These are phyloP conservation scores for Lomentospora prolificans DNA, from an alignment of 2,329 filamentous ascomycete genomes.

Conservation along the genomic window DNA sequence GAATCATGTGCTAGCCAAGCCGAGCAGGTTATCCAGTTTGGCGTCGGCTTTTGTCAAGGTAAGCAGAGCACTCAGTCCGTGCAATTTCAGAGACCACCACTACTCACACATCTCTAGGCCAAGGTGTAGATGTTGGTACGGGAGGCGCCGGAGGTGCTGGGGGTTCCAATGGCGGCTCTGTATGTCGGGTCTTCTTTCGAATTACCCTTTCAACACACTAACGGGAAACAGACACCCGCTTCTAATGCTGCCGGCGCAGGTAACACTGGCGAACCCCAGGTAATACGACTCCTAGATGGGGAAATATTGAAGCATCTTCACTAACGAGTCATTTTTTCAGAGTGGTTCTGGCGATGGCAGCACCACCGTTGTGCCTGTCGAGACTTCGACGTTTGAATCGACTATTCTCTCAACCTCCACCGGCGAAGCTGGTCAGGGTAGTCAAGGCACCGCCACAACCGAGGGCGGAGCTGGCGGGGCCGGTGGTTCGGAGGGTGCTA, in stretches of 20 bases:
- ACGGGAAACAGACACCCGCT: no score
- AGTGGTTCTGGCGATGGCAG: background rate
- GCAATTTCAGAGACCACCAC: background rate
- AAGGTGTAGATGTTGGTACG: constrained; percentile 22
- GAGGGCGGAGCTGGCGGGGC: background rate
- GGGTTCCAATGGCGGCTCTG: constrained; percentile 10
- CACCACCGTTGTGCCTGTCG: background rate
- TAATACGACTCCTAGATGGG: background rate
- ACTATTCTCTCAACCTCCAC: no score
- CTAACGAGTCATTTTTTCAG: background rate
- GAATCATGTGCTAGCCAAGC: constrained; percentile 29
- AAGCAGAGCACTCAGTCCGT: constrained; percentile 12
- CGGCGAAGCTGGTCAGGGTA: background rate
- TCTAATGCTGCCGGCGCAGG: background rate
- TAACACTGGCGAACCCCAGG: constrained; percentile 1
- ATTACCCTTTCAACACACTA: no score
- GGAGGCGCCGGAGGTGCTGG: constrained; percentile 9
- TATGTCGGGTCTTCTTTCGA: no score
- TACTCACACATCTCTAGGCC: constrained; percentile 14
- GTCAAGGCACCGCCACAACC: no score
- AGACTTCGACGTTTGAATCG: no score
- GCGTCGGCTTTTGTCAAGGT: constrained; percentile 28
- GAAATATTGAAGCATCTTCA: background rate
- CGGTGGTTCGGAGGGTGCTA: background rate
- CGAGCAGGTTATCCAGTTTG: constrained; percentile 27